Evolutionary conservation across 192 early-diverging fungal genomes (phyloP), one percentile per base, ranked within the genome.

Genomic region (Entomortierella lignicola): DNA sequence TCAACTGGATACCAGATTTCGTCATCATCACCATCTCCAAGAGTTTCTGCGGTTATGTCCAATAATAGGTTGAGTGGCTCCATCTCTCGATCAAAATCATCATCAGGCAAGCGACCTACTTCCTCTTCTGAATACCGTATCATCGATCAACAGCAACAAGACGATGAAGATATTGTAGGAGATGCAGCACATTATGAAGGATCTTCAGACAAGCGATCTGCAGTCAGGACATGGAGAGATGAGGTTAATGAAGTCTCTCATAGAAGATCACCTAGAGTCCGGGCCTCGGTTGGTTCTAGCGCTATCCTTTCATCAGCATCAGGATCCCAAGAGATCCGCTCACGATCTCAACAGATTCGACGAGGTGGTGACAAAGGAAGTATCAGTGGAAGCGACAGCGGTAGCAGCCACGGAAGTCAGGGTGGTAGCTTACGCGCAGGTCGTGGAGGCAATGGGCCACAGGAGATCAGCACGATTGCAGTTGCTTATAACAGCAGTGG

Each of bases 231-330:
- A 34, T 77, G 73, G 73, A 56, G 66, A 23, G 73, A 77, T 58
- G 73, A 77, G 23, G 73, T 77, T 37, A 77, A 77, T 15, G 66
- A 77, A 21, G 61, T 68, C 0, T 68, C 73, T 2, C 60, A 68
- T 23, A 54, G 59, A 48, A 77, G 61, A 17, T 77, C 73, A 0
- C 66, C 73, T 0, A 59, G 65, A 57, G 50, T 60, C 10, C 47
- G 27, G 39, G 26, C 48, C 8, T 63, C 61, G 8, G 30, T 31
- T 7, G 55, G 37, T 1, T 42, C 57, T 34, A 25, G 39, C 20
- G 25, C 10, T 42, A 37, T 25, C n/a, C 13, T 18, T n/a, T 44
- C 47, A 0, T 1, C 26, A 20, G 43, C 50, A 26, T 26, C 58
- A 31, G 31, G 32, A 32, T 20, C 29, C 1, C 62, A 52, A 18